Percentiles rank a stretch among this genome's conserved stretches.
Conservation (phyloP, 768 basidiomycete genomes). For the Tulasnella sp. region DNA sequence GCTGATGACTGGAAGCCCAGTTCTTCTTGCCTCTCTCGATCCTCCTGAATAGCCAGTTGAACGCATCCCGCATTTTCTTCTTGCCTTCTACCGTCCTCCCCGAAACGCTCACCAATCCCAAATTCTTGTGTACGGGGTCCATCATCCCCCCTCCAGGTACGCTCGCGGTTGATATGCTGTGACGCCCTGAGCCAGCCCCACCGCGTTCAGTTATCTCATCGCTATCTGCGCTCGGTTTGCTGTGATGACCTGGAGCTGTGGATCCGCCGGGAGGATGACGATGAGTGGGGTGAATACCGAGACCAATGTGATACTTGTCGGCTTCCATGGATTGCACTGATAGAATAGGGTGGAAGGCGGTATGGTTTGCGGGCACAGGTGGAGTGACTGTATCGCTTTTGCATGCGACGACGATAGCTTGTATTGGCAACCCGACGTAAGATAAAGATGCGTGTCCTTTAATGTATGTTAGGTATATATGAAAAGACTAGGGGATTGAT, state of each 20-base stretch:
- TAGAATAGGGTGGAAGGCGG: conserved; percentile 4
- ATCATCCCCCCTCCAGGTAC: not conserved
- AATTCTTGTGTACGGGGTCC: conserved; percentile 7
- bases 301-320: conserved; percentile 12
- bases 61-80: conserved; percentile 60
- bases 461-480: not conserved
- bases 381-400: conserved; percentile 55
- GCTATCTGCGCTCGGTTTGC: not conserved
- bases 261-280: not conserved
- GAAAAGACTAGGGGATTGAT: not conserved
- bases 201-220: too few relatives aligned
- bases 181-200: too few relatives aligned
- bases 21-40: conserved; percentile 38
- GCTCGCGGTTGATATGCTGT: not conserved
- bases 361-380: conserved; percentile 11
- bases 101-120: conserved; percentile 70
- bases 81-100: conserved; percentile 45
- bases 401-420: conserved; percentile 64
- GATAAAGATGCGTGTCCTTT: conserved; percentile 4
- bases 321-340: conserved; percentile 9
- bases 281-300: not conserved
- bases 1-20: too few relatives aligned
- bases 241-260: not conserved
- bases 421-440: conserved; percentile 7
- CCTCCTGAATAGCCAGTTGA: conserved; percentile 63